Base-by-base conservation (phyloP, 1,139 yeast species). In the Arxiozyma slooffiae region DNA sequence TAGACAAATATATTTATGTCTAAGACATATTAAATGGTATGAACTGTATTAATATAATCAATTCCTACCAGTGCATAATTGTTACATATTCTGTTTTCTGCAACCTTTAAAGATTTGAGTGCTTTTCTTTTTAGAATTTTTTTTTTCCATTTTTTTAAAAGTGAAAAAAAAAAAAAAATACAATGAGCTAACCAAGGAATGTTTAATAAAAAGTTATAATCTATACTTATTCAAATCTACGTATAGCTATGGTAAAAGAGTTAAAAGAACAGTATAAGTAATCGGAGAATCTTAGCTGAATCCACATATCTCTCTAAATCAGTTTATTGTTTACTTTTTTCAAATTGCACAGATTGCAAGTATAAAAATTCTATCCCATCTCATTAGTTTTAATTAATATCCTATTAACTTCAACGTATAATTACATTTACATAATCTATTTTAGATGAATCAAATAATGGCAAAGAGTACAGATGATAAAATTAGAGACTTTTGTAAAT, bases 401-500 rank as follows among this genome's bases (percentile, higher is more conserved):
- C 36, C 14, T 2, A 14, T 30, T 30, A 11, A 14, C 14, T 30
- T n/a, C 14, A 30, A 11, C 11, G 14, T 30, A 30, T 30, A 30
- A 30, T 30, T 30, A n/a, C 36, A 30, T 30, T 14, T 30, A 30
- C 14, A 14, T 30, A 30, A 14, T 30, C n/a, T 11, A 30, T 30
- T 14, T 30, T 30, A 30, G 6, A 30, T 4, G 36, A 30, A 30
- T n/a, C 36, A 30, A 11, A 40, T 40, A 30, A 40, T 17, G 16
- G 7, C 18, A 11, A 41, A 24, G 37, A 41, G 21, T 26, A 43
- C 20, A 37, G 47, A 37, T 30, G 42, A 45, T 16, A 45, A 45
- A 24, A 45, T 45, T 21, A 50, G 55, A 22, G 51, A 51, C 16
- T 55, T 54, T 46, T 49, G 49, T 36, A 51, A 53, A 38, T 34